Conservation (phyloP, 176 grass and related monocot species). For the Phragmites australis region DNA sequence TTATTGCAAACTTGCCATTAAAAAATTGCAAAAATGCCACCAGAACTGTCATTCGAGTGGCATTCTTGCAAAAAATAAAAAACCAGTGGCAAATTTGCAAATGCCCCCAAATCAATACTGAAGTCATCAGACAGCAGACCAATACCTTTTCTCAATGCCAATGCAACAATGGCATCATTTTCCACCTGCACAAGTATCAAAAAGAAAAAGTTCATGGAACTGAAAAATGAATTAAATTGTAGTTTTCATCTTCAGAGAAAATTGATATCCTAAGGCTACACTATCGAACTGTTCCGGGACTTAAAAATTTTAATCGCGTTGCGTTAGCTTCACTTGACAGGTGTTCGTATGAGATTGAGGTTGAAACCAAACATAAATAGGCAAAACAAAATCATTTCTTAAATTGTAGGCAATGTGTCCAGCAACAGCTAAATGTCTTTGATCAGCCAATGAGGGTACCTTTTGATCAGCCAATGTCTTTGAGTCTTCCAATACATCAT, state of each 20-base stretch:
- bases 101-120: not conserved
- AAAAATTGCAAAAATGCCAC: no score
- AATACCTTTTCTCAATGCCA: conserved; percentile 69
- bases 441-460: conserved; percentile 42
- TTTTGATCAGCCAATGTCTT: conserved; percentile 34
- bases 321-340: not conserved
- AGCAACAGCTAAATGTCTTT: not conserved
- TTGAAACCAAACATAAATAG: not conserved
- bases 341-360: not conserved
- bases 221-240: not conserved
- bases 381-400: not conserved
- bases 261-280: not conserved
- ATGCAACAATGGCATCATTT: conserved; percentile 69
- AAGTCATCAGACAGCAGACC: not conserved
- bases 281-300: not conserved
- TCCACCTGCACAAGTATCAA: conserved; percentile 57
- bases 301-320: no score
- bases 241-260: not conserved
- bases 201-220: not conserved
- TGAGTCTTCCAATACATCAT: conserved; percentile 60
- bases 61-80: no score
- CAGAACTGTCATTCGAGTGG: no score
- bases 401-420: not conserved
- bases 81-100: no score
- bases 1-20: no score